These are phyloP conservation scores for Phlyctochytrium bullatum DNA, from an alignment of 192 early-diverging fungal species.

Conservation along the genomic window DNA sequence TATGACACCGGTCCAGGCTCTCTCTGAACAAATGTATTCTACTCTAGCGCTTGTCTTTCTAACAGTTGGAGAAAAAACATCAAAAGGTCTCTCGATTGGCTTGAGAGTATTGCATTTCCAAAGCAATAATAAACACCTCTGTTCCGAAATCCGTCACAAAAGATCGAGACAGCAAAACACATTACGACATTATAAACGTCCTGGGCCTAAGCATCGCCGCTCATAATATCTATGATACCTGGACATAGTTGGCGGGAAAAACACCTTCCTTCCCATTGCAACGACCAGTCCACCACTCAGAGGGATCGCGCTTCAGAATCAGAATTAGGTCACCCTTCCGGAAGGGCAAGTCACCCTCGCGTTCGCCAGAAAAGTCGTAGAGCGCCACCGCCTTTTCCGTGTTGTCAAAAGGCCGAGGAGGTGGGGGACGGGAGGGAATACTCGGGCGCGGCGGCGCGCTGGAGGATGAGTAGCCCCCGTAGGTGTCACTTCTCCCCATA, in stretches of 20 bases:
- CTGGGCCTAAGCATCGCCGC: too few relatives aligned
- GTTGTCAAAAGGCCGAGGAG: constrained; percentile 11
- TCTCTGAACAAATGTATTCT: constrained; percentile 36
- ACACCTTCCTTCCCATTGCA: constrained; percentile 64
- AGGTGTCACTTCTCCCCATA: neutral
- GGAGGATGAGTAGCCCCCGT: too few relatives aligned
- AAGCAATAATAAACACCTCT: too few relatives aligned
- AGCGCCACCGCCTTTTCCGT: constrained; percentile 48
- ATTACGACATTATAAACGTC: too few relatives aligned
- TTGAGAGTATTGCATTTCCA: constrained; percentile 8
- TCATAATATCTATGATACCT: constrained; percentile 14
- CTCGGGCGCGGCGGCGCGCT: neutral
- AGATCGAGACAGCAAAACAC: too few relatives aligned
- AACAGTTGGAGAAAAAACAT: constrained; percentile 7
- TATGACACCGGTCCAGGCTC: constrained; percentile 23
- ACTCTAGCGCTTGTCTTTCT: neutral
- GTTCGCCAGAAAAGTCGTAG: constrained; percentile 65
- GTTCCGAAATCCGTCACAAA: too few relatives aligned
- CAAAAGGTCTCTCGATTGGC: constrained; percentile 19
- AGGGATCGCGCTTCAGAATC: constrained; percentile 63
- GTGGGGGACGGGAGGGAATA: constrained; percentile 21
- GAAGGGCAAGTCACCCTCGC: constrained; percentile 55
- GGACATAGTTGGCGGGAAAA: constrained; percentile 55
- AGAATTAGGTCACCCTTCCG: constrained; percentile 59
- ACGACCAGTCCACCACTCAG: constrained; percentile 91